Percentiles rank a stretch among this genome's conserved stretches.
These are phyloP conservation scores for Daldinia vernicosa DNA, from an alignment of 495 filamentous ascomycete species.

Conservation along the genomic window DNA sequence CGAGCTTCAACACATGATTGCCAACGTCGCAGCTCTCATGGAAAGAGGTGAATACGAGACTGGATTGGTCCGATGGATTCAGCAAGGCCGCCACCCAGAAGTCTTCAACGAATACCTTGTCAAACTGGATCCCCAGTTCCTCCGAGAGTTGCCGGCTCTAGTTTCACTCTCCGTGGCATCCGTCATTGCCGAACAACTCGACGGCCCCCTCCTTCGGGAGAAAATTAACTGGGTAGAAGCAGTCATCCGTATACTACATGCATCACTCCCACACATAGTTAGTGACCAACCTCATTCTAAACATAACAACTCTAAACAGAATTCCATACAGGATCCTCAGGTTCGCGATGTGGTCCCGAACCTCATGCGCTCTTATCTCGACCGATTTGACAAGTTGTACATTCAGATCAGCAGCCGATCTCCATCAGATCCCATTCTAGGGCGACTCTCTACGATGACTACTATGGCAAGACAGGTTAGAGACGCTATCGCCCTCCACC, in stretches of 20 bases:
- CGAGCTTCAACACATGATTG: slow-evolving; percentile 71
- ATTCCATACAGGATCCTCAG: slow-evolving; percentile 70
- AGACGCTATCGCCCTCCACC: slow-evolving; percentile 11
- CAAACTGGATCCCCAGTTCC: slow-evolving; percentile 74
- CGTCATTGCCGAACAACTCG: slow-evolving; percentile 76
- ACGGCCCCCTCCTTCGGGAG: slow-evolving; percentile 66
- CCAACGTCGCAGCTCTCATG: slow-evolving; percentile 72
- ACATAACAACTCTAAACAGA: slow-evolving; percentile 32
- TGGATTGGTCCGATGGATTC: slow-evolving; percentile 79
- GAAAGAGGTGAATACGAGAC: slow-evolving; percentile 73
- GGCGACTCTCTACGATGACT: slow-evolving; percentile 40
- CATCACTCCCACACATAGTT: slow-evolving; percentile 58
- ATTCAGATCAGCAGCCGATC: slow-evolving; percentile 69
- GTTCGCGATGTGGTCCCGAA: slow-evolving; percentile 75
- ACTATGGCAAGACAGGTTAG: slow-evolving; percentile 37
- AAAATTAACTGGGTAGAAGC: slow-evolving; percentile 82
- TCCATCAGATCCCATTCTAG: slow-evolving; percentile 62
- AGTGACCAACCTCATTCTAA: slow-evolving; percentile 34
- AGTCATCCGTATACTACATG: slow-evolving; percentile 64
- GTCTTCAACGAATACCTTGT: slow-evolving; percentile 85
- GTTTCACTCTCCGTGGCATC: slow-evolving; percentile 85
- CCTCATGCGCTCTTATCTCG: slow-evolving; percentile 76
- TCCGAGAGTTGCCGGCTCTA: slow-evolving; percentile 76
- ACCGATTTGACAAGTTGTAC: slow-evolving; percentile 76
- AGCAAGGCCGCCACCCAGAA: slow-evolving; percentile 74